Evolutionary conservation across 768 basidiomycete species (phyloP), one percentile per base, ranked within the genome.

Genomic region (Candolleomyces efflorescens): DNA sequence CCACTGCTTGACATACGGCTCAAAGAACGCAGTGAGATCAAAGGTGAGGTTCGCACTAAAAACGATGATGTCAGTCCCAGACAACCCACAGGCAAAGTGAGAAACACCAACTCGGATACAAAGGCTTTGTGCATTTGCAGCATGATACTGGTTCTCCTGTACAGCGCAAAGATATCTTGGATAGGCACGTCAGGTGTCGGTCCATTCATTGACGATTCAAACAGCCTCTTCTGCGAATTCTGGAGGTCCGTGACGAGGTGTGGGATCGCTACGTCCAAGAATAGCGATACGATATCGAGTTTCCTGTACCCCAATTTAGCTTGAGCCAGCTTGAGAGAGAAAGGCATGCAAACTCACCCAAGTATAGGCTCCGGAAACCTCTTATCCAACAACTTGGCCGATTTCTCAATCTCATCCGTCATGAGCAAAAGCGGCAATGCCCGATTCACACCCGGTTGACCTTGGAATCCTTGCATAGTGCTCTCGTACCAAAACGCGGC

Each of bases 381-480:
- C 70, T 94, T 93, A 69, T 94, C 90, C 36, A 96, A 77, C 23
- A 80, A 73, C 70, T 95, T 94, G 17, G 90, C 84, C 38, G 79
- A 74, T 69, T 93, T 96, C 78, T 96, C 93, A 2, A 97, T 73
- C 73, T 96, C 95, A 48, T 90, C 88, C 3, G 91, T 92, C 82
- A 96, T 84, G 26, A 90, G 70, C 26, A 96, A 72, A 38, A 95
- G 73, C 1, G 93, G 92, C 37, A 92, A 73, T 0, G 93, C 91
- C 43, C 87, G 78, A 64, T 94, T 93, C 12, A 89, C 87, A 1
- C 90, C 91, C 3, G 89, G 89, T 5, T 84, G 74, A 2, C 82
- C 72, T 62, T 84, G 83, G 63, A 90, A 75, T 63, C 87, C 84
- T 44, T 80, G 76, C 63, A 84, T 80, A 72, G 83, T 87, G 55